A percentile compares a stretch with the other conserved stretches of the same genome.
Conservation (phyloP, 345 rosid genomes). For the Populus tremula region DNA sequence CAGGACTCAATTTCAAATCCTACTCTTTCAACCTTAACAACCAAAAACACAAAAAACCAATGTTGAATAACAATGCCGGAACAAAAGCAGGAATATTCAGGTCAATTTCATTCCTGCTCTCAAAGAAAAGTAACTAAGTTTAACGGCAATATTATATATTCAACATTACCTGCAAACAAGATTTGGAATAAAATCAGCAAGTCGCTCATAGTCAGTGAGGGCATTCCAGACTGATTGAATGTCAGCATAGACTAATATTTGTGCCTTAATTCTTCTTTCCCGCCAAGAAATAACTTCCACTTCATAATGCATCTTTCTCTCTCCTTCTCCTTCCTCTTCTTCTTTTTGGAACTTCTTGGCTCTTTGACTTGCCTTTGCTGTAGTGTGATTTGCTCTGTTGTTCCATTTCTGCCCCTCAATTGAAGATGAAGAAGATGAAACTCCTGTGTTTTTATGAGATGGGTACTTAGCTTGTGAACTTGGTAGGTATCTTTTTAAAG, state of each 20-base stretch:
- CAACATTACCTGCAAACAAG: slow-evolving; percentile 65
- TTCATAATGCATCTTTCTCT: slow-evolving; percentile 61
- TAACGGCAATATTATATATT: background rate
- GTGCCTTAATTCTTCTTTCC: slow-evolving; percentile 72
- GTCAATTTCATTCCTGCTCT: background rate
- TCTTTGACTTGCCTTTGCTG: background rate
- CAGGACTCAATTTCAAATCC: background rate
- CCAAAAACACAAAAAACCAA: background rate
- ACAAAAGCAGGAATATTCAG: background rate
- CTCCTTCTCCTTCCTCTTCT: slow-evolving; percentile 23
- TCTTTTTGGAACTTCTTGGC: background rate
- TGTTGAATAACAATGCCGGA: background rate
- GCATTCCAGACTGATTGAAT: slow-evolving; percentile 73
- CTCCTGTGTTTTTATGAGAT: background rate
- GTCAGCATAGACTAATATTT: slow-evolving; percentile 58
- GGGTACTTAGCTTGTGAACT: background rate
- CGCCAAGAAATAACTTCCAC: slow-evolving; percentile 92
- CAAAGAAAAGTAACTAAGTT: background rate
- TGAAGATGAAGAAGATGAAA: background rate
- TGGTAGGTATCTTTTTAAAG: background rate
- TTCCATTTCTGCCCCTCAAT: background rate
- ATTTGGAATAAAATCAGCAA: slow-evolving; percentile 89
- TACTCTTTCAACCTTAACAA: background rate
- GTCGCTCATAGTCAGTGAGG: slow-evolving; percentile 91
- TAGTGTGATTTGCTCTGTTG: background rate